phyloP scores from a whole-genome alignment of 2,329 filamentous ascomycete genomes.

The Trichoderma citrinoviride region DNA sequence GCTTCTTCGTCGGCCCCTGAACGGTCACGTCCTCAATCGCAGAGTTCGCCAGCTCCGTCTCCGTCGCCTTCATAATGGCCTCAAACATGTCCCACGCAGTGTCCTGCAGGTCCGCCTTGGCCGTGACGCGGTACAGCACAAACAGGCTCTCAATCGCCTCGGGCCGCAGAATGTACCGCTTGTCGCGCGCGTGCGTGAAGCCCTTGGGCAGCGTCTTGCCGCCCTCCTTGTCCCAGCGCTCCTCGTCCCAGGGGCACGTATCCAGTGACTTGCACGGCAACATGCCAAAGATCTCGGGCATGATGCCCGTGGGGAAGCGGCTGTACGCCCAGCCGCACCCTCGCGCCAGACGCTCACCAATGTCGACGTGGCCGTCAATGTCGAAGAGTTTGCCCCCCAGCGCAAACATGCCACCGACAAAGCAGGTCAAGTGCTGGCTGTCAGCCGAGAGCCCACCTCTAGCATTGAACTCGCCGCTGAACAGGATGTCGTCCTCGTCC shows the following conservation, averaged over 20 bases:
- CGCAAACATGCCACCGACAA: constrained; percentile 66
- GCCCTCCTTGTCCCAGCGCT: constrained; percentile 29
- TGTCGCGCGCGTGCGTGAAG: constrained; percentile 56
- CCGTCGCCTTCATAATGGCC: constrained; percentile 45
- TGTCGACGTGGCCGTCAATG: constrained; percentile 46
- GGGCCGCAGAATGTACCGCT: constrained; percentile 49
- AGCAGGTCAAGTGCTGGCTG: constrained; percentile 51
- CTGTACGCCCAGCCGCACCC: constrained; percentile 59
- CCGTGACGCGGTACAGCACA: constrained; percentile 65
- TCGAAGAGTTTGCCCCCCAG: constrained; percentile 60
- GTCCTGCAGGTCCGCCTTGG: constrained; percentile 46
- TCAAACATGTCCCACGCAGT: constrained; percentile 54
- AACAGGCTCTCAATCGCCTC: constrained; percentile 82
- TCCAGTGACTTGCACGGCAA: constrained; percentile 42
- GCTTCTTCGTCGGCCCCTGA: constrained; percentile 35
- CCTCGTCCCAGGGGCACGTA: constrained; percentile 35
- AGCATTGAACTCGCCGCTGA: constrained; percentile 33
- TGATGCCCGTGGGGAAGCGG: constrained; percentile 53
- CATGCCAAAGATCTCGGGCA: constrained; percentile 55
- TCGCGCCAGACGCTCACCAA: constrained; percentile 49
- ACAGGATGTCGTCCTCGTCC: constrained; percentile 58
- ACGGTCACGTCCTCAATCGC: constrained; percentile 45
- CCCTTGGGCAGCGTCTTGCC: constrained; percentile 47
- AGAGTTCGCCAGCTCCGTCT: constrained; percentile 48
- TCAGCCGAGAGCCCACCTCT: constrained; percentile 31